Evolutionary conservation across 2,329 filamentous ascomycete species (phyloP), one percentile per base, ranked within the genome.

Genomic region (Trichoderma simmonsii): DNA sequence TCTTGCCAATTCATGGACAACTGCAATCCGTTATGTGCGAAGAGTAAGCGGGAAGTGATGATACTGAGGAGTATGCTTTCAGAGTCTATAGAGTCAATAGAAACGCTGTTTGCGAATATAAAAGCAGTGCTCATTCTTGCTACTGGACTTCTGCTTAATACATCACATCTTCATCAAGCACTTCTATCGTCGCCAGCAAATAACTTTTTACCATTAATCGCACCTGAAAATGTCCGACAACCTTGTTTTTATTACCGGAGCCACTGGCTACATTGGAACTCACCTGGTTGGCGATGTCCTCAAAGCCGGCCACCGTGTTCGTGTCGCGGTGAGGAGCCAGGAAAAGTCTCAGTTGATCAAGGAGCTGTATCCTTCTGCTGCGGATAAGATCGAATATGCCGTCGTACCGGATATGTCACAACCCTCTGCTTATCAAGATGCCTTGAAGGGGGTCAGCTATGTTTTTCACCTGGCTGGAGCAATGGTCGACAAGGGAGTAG

Each of bases 351-450:
- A 72, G 12, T n/a, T 32, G 2, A 59, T 74, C 9, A 64, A 73
- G 39, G 61, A 71, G 4, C 36, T 61, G 24, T 69, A 73, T 32
- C 26, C 56, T 8, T 60, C 65, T 4, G 60, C 63, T 18, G 21
- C 69, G 3, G 61, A 73, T 15, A 75, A 73, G 2, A 76, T 76
- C 21, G 65, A 48, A 21, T 68, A 11, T 24, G 48, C 18, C 3
- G 15, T 68, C 14, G 54, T 68, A 26, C 54, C 65, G 5, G 65
- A 68, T 30, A 68, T 72, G 75, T 76, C 26, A 60, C 81, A 60
- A 75, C 83, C 21, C 76, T 79, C 77, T n/a, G 80, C 81, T 0
- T 83, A 80, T 66, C 77, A 82, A 30, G 76, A 81, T 24, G 81
- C 80, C 12, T 75, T 82, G 63, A 76, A 79, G 36, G 81, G 77